Conservation (phyloP, 2,329 filamentous ascomycete genomes). For the Fusarium sp. region DNA sequence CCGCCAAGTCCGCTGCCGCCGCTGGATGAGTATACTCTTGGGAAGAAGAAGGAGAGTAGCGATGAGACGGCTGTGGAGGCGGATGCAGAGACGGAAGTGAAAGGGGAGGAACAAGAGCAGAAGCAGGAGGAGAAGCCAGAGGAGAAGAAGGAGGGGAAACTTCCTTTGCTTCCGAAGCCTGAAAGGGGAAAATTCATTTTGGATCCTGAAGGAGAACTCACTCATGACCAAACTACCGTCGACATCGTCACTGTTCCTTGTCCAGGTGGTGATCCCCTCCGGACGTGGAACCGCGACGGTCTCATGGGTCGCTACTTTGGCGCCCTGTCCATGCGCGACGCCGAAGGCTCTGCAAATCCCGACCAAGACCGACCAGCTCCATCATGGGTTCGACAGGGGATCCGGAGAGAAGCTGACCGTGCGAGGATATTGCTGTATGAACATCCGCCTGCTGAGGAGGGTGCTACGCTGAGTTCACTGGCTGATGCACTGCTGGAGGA, state of each 20-base stretch:
- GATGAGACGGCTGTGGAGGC: constrained; percentile 6
- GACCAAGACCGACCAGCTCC: constrained; percentile 45
- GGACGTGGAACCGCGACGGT: constrained; percentile 65
- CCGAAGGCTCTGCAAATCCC: constrained; percentile 39
- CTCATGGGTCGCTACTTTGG: constrained; percentile 61
- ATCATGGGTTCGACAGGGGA: constrained; percentile 66
- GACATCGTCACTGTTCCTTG: constrained; percentile 67
- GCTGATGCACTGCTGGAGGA: constrained; percentile 62
- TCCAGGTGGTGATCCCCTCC: constrained; percentile 63
- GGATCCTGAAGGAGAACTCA: constrained; percentile 51
- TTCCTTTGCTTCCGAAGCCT: not conserved
- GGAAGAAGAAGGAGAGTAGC: constrained; percentile 5
- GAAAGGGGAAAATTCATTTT: constrained; percentile 46
- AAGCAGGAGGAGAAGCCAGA: constrained; percentile 10
- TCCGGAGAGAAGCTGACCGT: constrained; percentile 59
- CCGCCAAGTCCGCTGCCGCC: constrained; percentile 39
- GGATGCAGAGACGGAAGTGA: not conserved
- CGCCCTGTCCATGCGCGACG: constrained; percentile 54
- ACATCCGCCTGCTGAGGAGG: constrained; percentile 58
- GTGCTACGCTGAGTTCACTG: constrained; percentile 55
- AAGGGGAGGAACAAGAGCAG: constrained; percentile 5
- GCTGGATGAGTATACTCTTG: constrained; percentile 30
- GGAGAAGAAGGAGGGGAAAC: constrained; percentile 7
- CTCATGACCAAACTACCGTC: constrained; percentile 64
- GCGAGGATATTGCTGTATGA: constrained; percentile 65